Conservation (phyloP, 257 asterid genomes). For the Orobanche coerulescens region DNA sequence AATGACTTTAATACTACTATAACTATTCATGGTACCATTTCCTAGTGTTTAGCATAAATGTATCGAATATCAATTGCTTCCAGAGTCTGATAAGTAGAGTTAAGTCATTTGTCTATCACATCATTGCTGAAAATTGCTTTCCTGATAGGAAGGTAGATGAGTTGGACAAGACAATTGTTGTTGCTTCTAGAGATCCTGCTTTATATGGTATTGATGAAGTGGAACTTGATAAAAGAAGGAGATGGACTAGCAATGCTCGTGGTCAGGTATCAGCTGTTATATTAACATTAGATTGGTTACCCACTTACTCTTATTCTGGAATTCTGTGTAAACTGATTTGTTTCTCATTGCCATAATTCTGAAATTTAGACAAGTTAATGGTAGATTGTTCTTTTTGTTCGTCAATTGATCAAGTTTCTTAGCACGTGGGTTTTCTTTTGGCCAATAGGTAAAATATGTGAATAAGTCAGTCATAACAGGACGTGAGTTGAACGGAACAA, state of each 20-base stretch:
- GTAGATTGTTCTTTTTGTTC: constrained; percentile 4
- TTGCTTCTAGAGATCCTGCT: constrained; percentile 82
- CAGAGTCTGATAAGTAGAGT: constrained; percentile 4
- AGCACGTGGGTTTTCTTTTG: constrained; percentile 1
- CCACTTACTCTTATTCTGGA: neutral
- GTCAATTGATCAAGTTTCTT: constrained; percentile 11
- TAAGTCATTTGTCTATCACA: constrained; percentile 13
- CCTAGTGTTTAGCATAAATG: neutral
- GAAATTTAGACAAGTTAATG: neutral
- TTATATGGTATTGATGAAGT: constrained; percentile 61
- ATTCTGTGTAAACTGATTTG: neutral
- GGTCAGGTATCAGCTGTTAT: constrained; percentile 49
- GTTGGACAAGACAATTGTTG: constrained; percentile 80
- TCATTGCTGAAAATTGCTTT: constrained; percentile 40
- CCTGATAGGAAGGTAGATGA: constrained; percentile 89
- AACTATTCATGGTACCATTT: neutral
- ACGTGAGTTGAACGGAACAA: constrained; percentile 51
- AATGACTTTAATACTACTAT: neutral
- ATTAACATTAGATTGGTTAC: neutral
- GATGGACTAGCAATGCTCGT: constrained; percentile 91
- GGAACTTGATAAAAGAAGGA: constrained; percentile 83
- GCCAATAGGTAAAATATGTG: constrained; percentile 63
- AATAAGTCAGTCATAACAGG: constrained; percentile 58
- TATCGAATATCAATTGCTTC: neutral
- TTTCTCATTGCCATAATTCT: constrained; percentile 5